Conservation (phyloP, 1,139 yeast species). For the Yamadazyma siamensis region DNA sequence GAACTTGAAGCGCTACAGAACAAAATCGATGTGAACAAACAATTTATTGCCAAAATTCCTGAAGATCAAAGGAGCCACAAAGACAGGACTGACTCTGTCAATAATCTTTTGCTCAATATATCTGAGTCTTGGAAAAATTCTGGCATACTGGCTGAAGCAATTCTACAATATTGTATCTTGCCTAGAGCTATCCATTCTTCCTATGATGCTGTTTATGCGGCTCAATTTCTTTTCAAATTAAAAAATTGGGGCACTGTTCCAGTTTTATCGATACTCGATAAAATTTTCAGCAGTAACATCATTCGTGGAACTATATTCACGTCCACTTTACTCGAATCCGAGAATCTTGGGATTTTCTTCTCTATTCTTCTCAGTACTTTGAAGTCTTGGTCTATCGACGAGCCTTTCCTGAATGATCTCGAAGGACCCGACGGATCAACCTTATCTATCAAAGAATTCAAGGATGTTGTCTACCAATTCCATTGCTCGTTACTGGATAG, state of each 20-base stretch:
- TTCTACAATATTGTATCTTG: conserved; percentile 64
- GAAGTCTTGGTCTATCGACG: conserved; percentile 38
- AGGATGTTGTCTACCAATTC: conserved; percentile 49
- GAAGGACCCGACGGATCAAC: conserved; percentile 11
- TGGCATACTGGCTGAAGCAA: conserved; percentile 20
- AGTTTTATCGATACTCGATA: conserved; percentile 41
- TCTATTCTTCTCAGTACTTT: conserved; percentile 51
- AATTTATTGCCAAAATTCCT: conserved; percentile 22
- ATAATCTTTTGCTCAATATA: conserved; percentile 13
- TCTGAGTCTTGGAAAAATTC: conserved; percentile 20
- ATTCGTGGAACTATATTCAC: conserved; percentile 64
- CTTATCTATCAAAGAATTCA: conserved; percentile 33
- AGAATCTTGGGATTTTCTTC: conserved; percentile 75
- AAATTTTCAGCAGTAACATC: conserved; percentile 48
- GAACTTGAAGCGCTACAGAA: conserved; percentile 24
- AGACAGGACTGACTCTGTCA: conserved; percentile 16
- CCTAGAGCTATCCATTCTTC: conserved; percentile 82
- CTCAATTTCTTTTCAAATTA: conserved; percentile 55
- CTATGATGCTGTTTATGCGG: conserved; percentile 74
- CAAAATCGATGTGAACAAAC: conserved; percentile 27
- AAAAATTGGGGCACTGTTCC: conserved; percentile 46
- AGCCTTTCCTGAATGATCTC: conserved; percentile 13
- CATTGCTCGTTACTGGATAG: conserved; percentile 49
- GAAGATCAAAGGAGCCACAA: conserved; percentile 30
- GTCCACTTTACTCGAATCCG: conserved; percentile 75